Evolutionary conservation across 805 yeast genomes (phyloP), one percentile per base, ranked within the genome.

Genomic region (Candida hungchunana): DNA sequence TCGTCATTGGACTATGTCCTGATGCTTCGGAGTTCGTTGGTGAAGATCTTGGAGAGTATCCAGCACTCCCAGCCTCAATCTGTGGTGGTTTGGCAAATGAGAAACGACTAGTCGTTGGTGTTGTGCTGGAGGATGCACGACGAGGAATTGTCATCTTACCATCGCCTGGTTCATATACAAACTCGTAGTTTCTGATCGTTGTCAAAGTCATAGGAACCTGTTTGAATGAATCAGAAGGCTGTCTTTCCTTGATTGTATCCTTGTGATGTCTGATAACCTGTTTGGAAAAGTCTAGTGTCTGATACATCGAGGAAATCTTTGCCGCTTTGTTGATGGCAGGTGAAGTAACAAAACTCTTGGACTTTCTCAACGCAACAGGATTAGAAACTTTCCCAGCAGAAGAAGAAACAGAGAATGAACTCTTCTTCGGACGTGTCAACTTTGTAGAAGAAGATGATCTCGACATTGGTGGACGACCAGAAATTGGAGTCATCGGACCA

Each of bases 201-300:
- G 43, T 38, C 12, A 39, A 18, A 25, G 47, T 45, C 30, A 40
- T 17, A 7, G 40, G 36, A 7, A 43, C 17, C 16, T 19, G 27
- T 13, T 7, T 14, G 8, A 14, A 14, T 25, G 10, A 7, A 9
- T 14, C n/a, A 7, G 43, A 34, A 8, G 40, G 21, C 14, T 20
- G 21, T 23, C 11, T 10, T 15, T 21, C 27, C 20, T 23, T 34
- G 31, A 17, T 28, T 8, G 13, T 15, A 13, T 34, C 34, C 16
- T 18, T 23, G 2, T n/a, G 23, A n/a, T 20, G 24, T 14, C 29
- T 17, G 17, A 18, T 11, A 7, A 31, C 11, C 7, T 35, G 30
- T 30, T 48, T 51, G 4, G 56, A 50, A 32, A 53, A 51, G 25
- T 53, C 55, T 19, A 53, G 27, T 8, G 58, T 53, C n/a, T 44